Conservation (phyloP, 371 early-diverging fungal genomes). For the Smittium culicis region DNA sequence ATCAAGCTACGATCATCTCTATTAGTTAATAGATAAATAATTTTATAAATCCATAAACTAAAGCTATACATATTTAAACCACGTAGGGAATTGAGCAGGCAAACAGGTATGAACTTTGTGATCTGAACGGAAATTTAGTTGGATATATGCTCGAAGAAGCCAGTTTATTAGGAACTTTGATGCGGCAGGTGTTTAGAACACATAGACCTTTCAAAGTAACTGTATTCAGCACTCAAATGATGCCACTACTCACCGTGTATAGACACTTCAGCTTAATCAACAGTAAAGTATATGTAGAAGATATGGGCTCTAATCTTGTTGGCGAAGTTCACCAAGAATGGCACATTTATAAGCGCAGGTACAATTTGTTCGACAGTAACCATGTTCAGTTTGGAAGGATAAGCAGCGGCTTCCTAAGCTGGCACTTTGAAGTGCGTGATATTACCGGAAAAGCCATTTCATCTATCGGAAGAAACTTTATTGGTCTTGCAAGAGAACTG, state of each 20-base stretch:
- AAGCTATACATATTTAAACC: too few relatives aligned
- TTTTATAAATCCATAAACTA: too few relatives aligned
- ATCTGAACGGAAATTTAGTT: too few relatives aligned
- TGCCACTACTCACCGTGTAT: conserved; percentile 50
- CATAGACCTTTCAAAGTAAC: conserved; percentile 67
- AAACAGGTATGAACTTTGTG: too few relatives aligned
- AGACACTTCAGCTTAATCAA: conserved; percentile 70
- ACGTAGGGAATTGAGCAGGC: too few relatives aligned
- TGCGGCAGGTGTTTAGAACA: conserved; percentile 59
- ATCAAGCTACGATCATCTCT: too few relatives aligned
- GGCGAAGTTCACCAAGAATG: conserved; percentile 84
- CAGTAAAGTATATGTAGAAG: conserved; percentile 50
- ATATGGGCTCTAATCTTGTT: conserved; percentile 45
- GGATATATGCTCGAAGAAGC: too few relatives aligned
- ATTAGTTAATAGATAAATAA: too few relatives aligned
- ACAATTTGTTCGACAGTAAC: conserved; percentile 58
- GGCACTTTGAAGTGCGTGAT: conserved; percentile 63
- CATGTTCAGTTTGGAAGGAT: conserved; percentile 58
- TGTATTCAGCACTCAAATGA: conserved; percentile 51
- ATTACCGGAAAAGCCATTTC: conserved; percentile 43
- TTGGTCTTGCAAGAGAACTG: conserved; percentile 74
- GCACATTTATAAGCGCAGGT: conserved; percentile 69
- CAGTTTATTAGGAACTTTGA: too few relatives aligned
- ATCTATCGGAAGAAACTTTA: conserved; percentile 65
- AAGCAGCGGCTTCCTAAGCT: conserved; percentile 58